phyloP scores from a whole-genome alignment of 2,329 filamentous ascomycete species.

The Cercospora nicotianae region DNA sequence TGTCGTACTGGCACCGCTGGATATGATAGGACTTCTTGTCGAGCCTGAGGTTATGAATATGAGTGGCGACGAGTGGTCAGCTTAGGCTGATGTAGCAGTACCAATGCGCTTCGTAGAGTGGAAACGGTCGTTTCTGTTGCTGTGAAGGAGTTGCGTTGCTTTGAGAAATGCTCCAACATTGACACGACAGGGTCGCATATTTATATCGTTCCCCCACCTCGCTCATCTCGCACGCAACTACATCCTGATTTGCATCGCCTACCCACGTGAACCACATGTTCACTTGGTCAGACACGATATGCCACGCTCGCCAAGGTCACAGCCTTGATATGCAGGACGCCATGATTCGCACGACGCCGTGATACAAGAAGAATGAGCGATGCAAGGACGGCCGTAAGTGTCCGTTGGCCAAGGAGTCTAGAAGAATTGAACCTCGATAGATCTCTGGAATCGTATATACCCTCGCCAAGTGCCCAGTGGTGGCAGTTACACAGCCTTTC shows the following conservation, averaged over 20 bases:
- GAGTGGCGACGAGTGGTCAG: neutral
- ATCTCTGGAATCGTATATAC: neutral
- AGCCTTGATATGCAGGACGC: neutral
- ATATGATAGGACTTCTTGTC: neutral
- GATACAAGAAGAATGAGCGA: neutral
- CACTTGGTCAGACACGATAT: neutral
- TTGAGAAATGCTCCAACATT: neutral
- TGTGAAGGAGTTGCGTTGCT: neutral
- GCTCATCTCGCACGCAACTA: neutral
- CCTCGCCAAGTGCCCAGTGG: neutral
- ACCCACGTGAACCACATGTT: neutral
- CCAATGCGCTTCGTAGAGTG: neutral
- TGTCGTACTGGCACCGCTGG: neutral
- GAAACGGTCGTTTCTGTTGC: neutral
- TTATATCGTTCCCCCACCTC: neutral
- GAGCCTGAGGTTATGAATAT: neutral
- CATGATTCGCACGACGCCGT: neutral
- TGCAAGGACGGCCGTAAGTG: neutral
- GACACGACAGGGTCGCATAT: neutral
- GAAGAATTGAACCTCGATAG: neutral
- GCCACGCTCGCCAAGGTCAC: conserved; percentile 4
- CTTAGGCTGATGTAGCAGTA: neutral
- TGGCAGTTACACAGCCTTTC: neutral
- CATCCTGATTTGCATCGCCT: neutral
- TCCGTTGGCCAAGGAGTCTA: conserved; percentile 2